Conservation (phyloP, 208 protist species). For the Balamuthia mandrillaris region DNA sequence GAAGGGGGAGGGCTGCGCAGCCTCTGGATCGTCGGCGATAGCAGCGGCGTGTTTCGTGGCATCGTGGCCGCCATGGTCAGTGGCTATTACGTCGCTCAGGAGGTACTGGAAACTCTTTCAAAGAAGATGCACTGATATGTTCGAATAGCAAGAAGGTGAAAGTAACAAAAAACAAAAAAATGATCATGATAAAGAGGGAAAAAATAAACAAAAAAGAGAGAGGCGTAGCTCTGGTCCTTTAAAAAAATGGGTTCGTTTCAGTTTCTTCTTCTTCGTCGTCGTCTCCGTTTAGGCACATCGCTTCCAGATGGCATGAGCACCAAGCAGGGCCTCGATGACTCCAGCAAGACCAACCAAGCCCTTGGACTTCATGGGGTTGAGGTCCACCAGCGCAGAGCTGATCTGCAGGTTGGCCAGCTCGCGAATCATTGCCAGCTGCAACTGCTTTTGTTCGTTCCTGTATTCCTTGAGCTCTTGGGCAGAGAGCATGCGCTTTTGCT, state of each 20-base stretch:
- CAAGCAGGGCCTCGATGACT: background rate
- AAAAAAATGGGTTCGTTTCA: no score
- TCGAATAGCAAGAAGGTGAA: no score
- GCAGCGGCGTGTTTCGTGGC: background rate
- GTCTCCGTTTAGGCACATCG: no score
- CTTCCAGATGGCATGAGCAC: background rate
- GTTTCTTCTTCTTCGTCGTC: no score
- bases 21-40: no score
- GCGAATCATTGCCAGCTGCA: background rate
- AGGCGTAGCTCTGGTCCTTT: no score
- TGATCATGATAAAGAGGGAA: no score
- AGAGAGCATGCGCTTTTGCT: background rate
- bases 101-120: no score
- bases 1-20: no score
- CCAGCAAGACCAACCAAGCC: background rate
- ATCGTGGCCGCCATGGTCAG: constrained; percentile 22
- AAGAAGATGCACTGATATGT: no score
- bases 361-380: background rate
- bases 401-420: constrained; percentile 11
- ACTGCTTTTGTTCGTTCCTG: background rate
- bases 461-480: background rate
- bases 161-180: no score
- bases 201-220: no score
- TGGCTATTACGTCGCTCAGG: background rate
- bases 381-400: background rate